Percentiles rank a stretch among this genome's conserved stretches.
phyloP scores from a whole-genome alignment of 2,329 filamentous ascomycete species.

The Penicillium polonicum region DNA sequence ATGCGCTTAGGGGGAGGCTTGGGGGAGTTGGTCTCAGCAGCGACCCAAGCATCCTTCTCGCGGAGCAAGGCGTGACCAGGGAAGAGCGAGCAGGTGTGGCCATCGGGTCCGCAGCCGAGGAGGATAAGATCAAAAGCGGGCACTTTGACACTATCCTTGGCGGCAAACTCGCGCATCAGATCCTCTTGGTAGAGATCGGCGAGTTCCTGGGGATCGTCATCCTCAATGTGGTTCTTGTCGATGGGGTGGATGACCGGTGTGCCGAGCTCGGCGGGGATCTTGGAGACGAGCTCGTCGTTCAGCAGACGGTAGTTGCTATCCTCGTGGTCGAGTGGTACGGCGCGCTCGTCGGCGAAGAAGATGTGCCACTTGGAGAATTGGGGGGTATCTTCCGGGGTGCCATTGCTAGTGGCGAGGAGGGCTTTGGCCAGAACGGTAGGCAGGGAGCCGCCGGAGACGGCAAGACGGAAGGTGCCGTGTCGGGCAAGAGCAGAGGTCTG shows the following conservation, averaged over 20 bases:
- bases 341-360: conserved; percentile 97
- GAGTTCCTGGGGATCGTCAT: conserved; percentile 84
- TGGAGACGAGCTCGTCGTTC: conserved; percentile 83
- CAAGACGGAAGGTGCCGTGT: conserved; percentile 84
- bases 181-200: conserved; percentile 91
- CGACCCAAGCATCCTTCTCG: conserved; percentile 87
- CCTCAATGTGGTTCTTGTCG: conserved; percentile 63
- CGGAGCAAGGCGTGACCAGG: conserved; percentile 83
- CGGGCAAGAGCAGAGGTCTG: conserved; percentile 78
- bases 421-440: conserved; percentile 84
- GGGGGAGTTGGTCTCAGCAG: conserved; percentile 86
- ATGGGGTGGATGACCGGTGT: conserved; percentile 76
- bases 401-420: conserved; percentile 61
- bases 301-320: conserved; percentile 94
- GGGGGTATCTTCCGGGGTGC: conserved; percentile 59
- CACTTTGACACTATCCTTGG: conserved; percentile 87
- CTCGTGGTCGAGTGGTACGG: conserved; percentile 83
- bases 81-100: conserved; percentile 96
- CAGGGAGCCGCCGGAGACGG: conserved; percentile 88
- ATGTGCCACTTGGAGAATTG: conserved; percentile 91
- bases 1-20: conserved; percentile 91
- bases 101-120: conserved; percentile 90
- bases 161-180: conserved; percentile 81
- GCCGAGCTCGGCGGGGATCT: conserved; percentile 69
- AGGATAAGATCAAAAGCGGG: conserved; percentile 94